Percentiles rank a stretch among this genome's conserved stretches.
phyloP scores from a whole-genome alignment of 2,329 filamentous ascomycete species.

The Chaetothyriales sp. region DNA sequence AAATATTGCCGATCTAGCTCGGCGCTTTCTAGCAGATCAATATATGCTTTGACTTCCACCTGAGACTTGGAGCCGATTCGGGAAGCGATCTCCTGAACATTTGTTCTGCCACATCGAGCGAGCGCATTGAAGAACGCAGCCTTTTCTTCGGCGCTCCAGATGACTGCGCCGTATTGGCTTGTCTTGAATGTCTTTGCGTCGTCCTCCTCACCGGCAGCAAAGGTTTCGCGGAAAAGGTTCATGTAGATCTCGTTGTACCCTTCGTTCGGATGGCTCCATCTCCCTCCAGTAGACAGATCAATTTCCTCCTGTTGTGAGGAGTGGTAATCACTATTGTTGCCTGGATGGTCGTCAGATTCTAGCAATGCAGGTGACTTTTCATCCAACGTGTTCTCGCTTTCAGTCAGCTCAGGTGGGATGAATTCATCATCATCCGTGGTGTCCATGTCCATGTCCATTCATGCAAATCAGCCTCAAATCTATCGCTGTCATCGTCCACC shows the following conservation, averaged over 20 bases:
- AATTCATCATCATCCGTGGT: neutral
- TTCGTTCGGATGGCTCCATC: slow-evolving; percentile 12
- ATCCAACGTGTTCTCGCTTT: neutral
- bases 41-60: slow-evolving; percentile 56
- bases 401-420: neutral
- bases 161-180: slow-evolving; percentile 51
- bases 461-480: neutral
- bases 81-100: slow-evolving; percentile 46
- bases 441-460: neutral
- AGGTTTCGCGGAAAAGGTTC: slow-evolving; percentile 40
- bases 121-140: slow-evolving; percentile 51
- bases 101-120: slow-evolving; percentile 46
- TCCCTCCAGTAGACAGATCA: neutral
- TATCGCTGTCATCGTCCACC: neutral
- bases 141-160: slow-evolving; percentile 62
- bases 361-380: neutral
- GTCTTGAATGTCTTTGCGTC: slow-evolving; percentile 19
- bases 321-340: neutral
- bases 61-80: slow-evolving; percentile 56
- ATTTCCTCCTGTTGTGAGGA: neutral
- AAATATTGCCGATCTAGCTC: slow-evolving; percentile 27
- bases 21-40: slow-evolving; percentile 45
- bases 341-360: neutral
- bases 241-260: slow-evolving; percentile 37
- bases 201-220: slow-evolving; percentile 28